Conservation (phyloP, 805 yeast genomes). For the Isabelozyma pseudorhagii region DNA sequence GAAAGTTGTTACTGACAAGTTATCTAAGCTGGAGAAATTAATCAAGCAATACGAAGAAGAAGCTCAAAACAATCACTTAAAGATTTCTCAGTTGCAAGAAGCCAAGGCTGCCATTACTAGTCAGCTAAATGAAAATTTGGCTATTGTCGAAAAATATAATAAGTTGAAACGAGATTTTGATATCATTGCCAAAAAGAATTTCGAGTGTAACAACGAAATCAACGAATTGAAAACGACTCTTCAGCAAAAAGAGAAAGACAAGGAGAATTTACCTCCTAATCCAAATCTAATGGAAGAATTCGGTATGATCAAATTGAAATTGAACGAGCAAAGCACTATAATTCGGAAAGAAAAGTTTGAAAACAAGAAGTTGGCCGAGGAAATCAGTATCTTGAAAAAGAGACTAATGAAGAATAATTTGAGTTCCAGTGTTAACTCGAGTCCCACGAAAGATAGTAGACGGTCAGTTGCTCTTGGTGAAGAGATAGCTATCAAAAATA, state of each 20-base stretch:
- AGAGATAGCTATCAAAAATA: slow-evolving; percentile 13
- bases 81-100: slow-evolving; percentile 12
- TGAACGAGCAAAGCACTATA: slow-evolving; percentile 50
- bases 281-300: slow-evolving; percentile 40
- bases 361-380: slow-evolving; percentile 49
- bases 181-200: slow-evolving; percentile 29
- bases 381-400: slow-evolving; percentile 56
- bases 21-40: background rate
- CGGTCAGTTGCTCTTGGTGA: slow-evolving; percentile 35
- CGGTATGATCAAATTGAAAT: slow-evolving; percentile 45
- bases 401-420: slow-evolving; percentile 29
- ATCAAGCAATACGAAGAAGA: background rate
- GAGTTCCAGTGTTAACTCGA: background rate
- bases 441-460: slow-evolving; percentile 11
- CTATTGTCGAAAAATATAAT: slow-evolving; percentile 30
- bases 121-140: slow-evolving; percentile 42
- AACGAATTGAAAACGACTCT: slow-evolving; percentile 8
- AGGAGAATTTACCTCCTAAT: slow-evolving; percentile 30
- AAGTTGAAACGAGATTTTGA: slow-evolving; percentile 19
- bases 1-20: background rate
- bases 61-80: background rate
- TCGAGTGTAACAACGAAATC: slow-evolving; percentile 18
- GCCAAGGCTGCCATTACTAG: slow-evolving; percentile 19
- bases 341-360: slow-evolving; percentile 47
- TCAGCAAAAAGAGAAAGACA: slow-evolving; percentile 8